Conservation (phyloP, 2,329 filamentous ascomycete genomes). For the Aspergillus sp. region DNA sequence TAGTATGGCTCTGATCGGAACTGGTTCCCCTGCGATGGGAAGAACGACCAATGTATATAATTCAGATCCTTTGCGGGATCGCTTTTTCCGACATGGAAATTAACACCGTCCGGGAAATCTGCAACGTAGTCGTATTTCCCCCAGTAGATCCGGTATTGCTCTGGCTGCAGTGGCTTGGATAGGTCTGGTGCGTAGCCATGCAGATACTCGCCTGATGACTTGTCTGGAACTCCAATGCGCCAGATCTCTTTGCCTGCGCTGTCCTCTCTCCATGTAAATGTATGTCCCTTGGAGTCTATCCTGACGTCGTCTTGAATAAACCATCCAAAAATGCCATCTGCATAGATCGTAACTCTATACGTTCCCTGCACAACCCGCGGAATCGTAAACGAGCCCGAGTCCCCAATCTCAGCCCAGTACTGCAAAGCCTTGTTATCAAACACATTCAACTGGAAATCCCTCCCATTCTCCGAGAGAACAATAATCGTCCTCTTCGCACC, state of each 20-base stretch:
- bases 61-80: constrained; percentile 55
- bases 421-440: constrained; percentile 57
- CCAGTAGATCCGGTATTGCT: constrained; percentile 64
- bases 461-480: constrained; percentile 53
- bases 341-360: constrained; percentile 64
- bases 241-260: constrained; percentile 59
- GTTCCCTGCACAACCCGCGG: constrained; percentile 56
- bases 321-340: constrained; percentile 62
- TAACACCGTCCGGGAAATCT: constrained; percentile 61
- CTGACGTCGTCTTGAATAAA: constrained; percentile 55
- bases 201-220: constrained; percentile 59
- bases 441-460: constrained; percentile 61
- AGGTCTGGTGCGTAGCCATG: constrained; percentile 57
- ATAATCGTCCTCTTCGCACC: constrained; percentile 55
- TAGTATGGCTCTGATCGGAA: constrained; percentile 39
- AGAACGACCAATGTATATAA: constrained; percentile 66
- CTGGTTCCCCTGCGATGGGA: constrained; percentile 38
- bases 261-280: constrained; percentile 54
- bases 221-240: constrained; percentile 63
- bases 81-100: constrained; percentile 57
- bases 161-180: constrained; percentile 52
- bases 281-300: constrained; percentile 45
- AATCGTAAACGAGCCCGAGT: constrained; percentile 52
- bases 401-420: constrained; percentile 59
- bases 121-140: constrained; percentile 58